Conservation (phyloP, 225 moss, liverwort and hornwort genomes). For the Polytrichum formosum region DNA sequence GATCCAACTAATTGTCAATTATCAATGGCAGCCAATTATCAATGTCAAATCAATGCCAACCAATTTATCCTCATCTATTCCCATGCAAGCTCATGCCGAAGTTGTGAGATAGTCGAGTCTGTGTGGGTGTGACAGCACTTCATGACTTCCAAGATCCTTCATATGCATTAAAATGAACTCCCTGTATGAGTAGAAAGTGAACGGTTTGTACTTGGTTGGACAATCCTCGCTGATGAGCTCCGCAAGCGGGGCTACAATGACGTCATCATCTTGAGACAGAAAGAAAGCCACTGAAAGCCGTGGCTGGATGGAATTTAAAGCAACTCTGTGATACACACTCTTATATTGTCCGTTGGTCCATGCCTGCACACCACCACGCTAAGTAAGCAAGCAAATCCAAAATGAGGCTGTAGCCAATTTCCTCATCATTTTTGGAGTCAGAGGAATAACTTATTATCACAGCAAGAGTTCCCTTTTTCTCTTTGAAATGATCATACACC, state of each 20-base stretch:
- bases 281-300: neutral
- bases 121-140: neutral
- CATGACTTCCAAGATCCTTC: neutral
- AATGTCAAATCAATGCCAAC: too few relatives aligned
- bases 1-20: too few relatives aligned
- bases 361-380: neutral
- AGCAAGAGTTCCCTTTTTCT: neutral
- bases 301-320: neutral
- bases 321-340: neutral
- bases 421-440: too few relatives aligned
- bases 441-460: too few relatives aligned
- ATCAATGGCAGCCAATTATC: too few relatives aligned
- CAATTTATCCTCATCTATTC: too few relatives aligned
- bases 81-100: neutral
- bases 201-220: constrained; percentile 2
- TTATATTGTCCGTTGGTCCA: constrained; percentile 1
- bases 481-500: neutral
- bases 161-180: neutral
- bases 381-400: neutral
- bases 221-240: neutral
- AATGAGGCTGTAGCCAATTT: too few relatives aligned
- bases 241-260: neutral
- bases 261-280: neutral
- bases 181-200: neutral
- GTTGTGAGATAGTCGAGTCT: neutral